phyloP scores from a whole-genome alignment of 1,284 basidiomycete species.

The Mycena citricolor region DNA sequence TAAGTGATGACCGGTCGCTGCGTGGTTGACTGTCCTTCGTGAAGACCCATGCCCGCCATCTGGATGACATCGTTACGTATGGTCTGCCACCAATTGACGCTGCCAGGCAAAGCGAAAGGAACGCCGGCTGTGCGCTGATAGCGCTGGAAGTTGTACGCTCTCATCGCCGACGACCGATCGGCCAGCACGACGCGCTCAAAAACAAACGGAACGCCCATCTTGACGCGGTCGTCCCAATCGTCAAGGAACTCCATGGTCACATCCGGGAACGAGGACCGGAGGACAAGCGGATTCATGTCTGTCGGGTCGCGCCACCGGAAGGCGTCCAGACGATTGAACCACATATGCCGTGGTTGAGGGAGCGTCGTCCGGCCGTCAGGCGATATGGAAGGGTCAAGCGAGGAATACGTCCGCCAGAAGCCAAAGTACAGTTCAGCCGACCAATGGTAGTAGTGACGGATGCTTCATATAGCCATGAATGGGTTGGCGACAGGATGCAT shows the following conservation, averaged over 20 bases:
- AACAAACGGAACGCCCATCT: constrained; percentile 69
- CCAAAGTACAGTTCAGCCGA: constrained; percentile 88
- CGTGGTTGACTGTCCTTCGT: constrained; percentile 37
- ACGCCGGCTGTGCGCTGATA: constrained; percentile 77
- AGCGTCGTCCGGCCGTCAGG: constrained; percentile 65
- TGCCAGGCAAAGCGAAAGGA: constrained; percentile 71
- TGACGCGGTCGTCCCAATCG: constrained; percentile 78
- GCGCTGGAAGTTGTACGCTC: constrained; percentile 61
- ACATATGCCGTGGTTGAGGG: constrained; percentile 68
- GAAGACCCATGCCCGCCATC: constrained; percentile 58
- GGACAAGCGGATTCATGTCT: constrained; percentile 78
- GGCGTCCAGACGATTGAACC: constrained; percentile 73
- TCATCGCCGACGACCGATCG: constrained; percentile 81
- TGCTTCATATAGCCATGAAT: constrained; percentile 37
- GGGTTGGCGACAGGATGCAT: constrained; percentile 3
- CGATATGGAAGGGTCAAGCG: constrained; percentile 70
- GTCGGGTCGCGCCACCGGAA: constrained; percentile 87
- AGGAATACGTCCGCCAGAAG: constrained; percentile 84
- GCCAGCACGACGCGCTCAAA: constrained; percentile 81
- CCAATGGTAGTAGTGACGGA: constrained; percentile 83
- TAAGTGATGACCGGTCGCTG: constrained; percentile 78
- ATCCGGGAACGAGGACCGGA: constrained; percentile 75
- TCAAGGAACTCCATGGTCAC: constrained; percentile 71
- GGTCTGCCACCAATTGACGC: constrained; percentile 79
- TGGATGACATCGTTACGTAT: constrained; percentile 71